Conservation (phyloP, 306 rosid species). For the Comarum palustre region DNA sequence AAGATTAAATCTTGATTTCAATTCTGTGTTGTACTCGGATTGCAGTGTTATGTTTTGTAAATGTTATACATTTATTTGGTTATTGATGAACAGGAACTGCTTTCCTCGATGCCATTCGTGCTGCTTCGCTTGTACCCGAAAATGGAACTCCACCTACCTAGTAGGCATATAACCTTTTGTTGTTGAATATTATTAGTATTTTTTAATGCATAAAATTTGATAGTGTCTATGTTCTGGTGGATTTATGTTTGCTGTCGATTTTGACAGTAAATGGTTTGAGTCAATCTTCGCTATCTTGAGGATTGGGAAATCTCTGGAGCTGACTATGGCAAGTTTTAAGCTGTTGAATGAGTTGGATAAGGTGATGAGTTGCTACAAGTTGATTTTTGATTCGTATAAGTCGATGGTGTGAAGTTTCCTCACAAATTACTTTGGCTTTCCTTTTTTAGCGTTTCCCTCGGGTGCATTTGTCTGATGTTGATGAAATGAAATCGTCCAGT, state of each 20-base stretch:
- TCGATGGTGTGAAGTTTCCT: conserved; percentile 10
- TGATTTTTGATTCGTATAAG: conserved; percentile 11
- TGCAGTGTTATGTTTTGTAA: not conserved
- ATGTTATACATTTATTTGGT: not conserved
- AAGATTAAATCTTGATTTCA: not conserved
- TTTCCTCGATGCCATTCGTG: conserved; percentile 74
- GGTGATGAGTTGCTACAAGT: conserved; percentile 32
- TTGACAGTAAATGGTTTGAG: conserved; percentile 39
- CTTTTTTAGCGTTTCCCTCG: conserved; percentile 57
- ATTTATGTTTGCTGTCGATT: not conserved
- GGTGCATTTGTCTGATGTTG: conserved; percentile 34
- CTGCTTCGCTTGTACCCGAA: conserved; percentile 55
- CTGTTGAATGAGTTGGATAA: conserved; percentile 67
- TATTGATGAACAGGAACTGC: conserved; percentile 51
- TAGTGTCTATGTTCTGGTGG: not conserved
- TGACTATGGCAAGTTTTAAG: conserved; percentile 43
- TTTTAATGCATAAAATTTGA: not conserved
- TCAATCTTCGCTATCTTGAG: conserved; percentile 43
- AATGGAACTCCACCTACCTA: conserved; percentile 46
- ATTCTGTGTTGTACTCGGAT: not conserved
- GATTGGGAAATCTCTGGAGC: conserved; percentile 42
- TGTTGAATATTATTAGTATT: not conserved
- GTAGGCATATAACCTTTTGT: conserved; percentile 30
- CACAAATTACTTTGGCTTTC: not conserved
- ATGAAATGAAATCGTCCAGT: conserved; percentile 29